These are phyloP conservation scores for Radiomyces spectabilis DNA, from an alignment of 192 early-diverging fungal genomes.

Conservation along the genomic window DNA sequence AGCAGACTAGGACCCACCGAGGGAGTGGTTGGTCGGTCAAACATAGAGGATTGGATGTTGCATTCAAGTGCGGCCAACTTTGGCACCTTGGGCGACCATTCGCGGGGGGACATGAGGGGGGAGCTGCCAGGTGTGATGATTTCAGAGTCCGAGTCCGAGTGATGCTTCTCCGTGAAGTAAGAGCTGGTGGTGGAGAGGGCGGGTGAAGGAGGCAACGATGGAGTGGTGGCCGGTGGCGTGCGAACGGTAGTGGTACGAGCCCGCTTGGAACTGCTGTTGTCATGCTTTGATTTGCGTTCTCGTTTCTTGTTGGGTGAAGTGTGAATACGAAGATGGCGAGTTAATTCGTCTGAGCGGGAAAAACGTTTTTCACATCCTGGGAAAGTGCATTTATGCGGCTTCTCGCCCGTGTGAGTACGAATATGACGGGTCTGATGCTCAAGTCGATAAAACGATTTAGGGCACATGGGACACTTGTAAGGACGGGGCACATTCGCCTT, in stretches of 20 bases:
- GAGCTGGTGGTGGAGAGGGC: slow-evolving; percentile 16
- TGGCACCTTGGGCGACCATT: background rate
- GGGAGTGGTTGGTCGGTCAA: background rate
- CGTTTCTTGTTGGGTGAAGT: slow-evolving; percentile 39
- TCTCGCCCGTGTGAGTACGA: slow-evolving; percentile 82
- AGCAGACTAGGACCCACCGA: slow-evolving; percentile 9
- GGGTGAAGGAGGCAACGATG: slow-evolving; percentile 17
- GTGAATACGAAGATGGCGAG: slow-evolving; percentile 61
- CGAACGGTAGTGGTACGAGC: slow-evolving; percentile 22
- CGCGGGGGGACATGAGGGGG: slow-evolving; percentile 26
- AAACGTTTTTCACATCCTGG: slow-evolving; percentile 76
- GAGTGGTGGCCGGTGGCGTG: slow-evolving; percentile 27
- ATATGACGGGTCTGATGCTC: slow-evolving; percentile 79
- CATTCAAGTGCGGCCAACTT: slow-evolving; percentile 25
- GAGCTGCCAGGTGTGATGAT: slow-evolving; percentile 41
- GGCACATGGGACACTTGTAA: slow-evolving; percentile 68
- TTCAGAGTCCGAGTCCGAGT: slow-evolving; percentile 18
- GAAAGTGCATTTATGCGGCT: slow-evolving; percentile 70
- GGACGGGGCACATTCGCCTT: slow-evolving; percentile 40
- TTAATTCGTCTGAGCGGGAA: slow-evolving; percentile 71
- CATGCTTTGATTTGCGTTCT: slow-evolving; percentile 29
- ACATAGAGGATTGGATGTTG: background rate
- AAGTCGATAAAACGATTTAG: slow-evolving; percentile 65
- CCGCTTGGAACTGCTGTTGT: background rate
- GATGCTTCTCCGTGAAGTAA: too few species aligned